Base-by-base conservation (phyloP, 2,329 filamentous ascomycete species). In the Thielaviopsis cerberus region DNA sequence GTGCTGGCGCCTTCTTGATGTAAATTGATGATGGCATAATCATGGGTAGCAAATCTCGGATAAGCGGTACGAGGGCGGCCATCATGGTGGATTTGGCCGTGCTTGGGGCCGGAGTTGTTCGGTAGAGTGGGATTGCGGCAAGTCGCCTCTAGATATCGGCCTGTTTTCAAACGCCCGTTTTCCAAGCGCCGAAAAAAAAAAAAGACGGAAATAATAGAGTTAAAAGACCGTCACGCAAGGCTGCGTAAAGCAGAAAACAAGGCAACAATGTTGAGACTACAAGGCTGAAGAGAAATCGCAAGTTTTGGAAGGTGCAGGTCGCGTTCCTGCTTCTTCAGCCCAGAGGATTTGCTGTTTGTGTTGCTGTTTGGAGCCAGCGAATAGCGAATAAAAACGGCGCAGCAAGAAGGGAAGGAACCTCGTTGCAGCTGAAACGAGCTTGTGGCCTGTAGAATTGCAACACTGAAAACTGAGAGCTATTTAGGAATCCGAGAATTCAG, bases 41-140 rank as follows among this genome's bases (percentile, higher is more conserved):
- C 74, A 82, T 81, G 60, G 78, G 78, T 54, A 81, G 68, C 54
- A 81, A 69, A 63, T 81, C 78, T 62, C 76, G 75, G 57, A 81
- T 70, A 60, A 81, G 66, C 26, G 78, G 76, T 27, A 81, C 66
- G 10, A 81, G 66, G 24, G 75, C 74, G 54, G 75, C 71, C 78
- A 81, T 78, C 55, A 57, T 57, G n/a, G 30, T 26, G 25, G 37
- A 20, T 30, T 53, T n/a, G 22, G n/a, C n/a, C 51, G 23, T 25
- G 25, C 51, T 53, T 25, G 17, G 24, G 24, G 11, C n/a, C 51
- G 25, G 6, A 26, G 51, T 17, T 4, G 17, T 10, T 45, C 37
- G 50, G 23, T 23, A n/a, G 50, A 27, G 23, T 23, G 22, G 50
- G 22, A 25, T 52, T 52, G 8, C 22, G 50, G 50, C 5, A 27